Evolutionary conservation across 1,284 basidiomycete genomes (phyloP), one percentile per base, ranked within the genome.

Genomic region (Cryptococcus sp.): DNA sequence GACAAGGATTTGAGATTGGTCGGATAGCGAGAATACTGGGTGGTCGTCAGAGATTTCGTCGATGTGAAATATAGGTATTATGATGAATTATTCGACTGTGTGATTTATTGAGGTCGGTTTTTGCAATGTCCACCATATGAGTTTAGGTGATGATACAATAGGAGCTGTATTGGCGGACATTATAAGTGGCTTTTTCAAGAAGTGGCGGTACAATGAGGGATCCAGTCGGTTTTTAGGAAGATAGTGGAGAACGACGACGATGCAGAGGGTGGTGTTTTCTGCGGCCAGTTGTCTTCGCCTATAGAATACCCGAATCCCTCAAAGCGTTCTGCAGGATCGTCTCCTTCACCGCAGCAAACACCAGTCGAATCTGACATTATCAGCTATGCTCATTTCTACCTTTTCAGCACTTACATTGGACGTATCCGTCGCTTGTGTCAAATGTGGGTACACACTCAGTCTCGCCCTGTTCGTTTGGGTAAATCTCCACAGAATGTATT

Each of bases 261-360:
- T 41, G n/a, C 38, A 10, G 38, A n/a, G 38, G 38, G n/a, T 41
- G n/a, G n/a, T 41, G n/a, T 41, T 10, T n/a, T 10, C 10, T 41
- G 38, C 38, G 38, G 38, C 38, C 10, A 41, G 23, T 23, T 23
- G 23, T 23, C 23, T 41, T 10, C 38, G 38, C 10, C 38, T 41
- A 77, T 56, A 77, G 59, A 52, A 77, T 77, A 49, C 76, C 76
- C 49, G 67, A 71, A 58, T 76, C 74, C 47, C 74, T 64, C 11
- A 77, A 64, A 1, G 76, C 76, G 61, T 77, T 77, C 77, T 92
- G 90, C 58, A 95, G 73, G 60, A 96, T 94, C n/a, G 92, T 95
- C 80, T 98, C 95, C 79, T 97, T 97, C 60, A 97, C 92, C 0
- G 94, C 93, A 0, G 92, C 92, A 66, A 98, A 97, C 7, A 98